Percentiles rank a stretch among this genome's conserved stretches.
These are phyloP conservation scores for Verbena officinalis DNA, from an alignment of 257 asterid species.

Conservation along the genomic window DNA sequence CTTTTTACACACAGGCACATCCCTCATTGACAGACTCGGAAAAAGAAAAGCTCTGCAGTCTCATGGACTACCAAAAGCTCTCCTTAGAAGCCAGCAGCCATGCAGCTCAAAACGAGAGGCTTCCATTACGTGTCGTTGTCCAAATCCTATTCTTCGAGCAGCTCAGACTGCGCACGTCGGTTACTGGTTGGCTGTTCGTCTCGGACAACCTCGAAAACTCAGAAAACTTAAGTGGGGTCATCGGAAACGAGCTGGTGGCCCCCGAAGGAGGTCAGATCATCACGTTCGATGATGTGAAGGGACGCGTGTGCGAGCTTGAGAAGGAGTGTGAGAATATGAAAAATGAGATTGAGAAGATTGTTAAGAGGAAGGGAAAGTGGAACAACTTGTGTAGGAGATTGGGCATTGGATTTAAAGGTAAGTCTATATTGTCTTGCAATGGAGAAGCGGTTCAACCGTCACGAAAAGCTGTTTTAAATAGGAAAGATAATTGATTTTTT, in stretches of 20 bases:
- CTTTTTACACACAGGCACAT: conserved; percentile 42
- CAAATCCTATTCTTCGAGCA: conserved; percentile 64
- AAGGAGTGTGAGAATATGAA: conserved; percentile 47
- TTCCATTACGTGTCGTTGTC: conserved; percentile 50
- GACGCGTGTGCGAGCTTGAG: conserved; percentile 42
- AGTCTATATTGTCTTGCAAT: conserved; percentile 27
- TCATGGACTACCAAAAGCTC: conserved; percentile 57
- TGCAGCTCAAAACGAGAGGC: conserved; percentile 64
- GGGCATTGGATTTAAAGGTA: conserved; percentile 33
- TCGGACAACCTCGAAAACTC: conserved; percentile 35
- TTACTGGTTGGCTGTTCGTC: conserved; percentile 45
- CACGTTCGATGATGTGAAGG: conserved; percentile 39
- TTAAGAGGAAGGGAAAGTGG: conserved; percentile 49
- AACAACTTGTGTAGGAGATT: conserved; percentile 36
- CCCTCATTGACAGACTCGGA: conserved; percentile 51
- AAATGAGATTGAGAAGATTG: conserved; percentile 46
- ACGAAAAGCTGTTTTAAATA: conserved; percentile 22
- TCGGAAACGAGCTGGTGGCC: background rate
- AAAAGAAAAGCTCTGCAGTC: conserved; percentile 53
- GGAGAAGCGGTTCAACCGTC: conserved; percentile 28
- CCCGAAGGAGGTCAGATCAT: conserved; percentile 13
- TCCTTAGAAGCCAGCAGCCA: conserved; percentile 56
- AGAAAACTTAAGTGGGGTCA: conserved; percentile 27
- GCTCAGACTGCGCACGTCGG: conserved; percentile 47
- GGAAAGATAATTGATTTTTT: conserved; percentile 16